Base-by-base conservation (phyloP, 202 grass and related monocot genomes). In the Zoysia matrella region DNA sequence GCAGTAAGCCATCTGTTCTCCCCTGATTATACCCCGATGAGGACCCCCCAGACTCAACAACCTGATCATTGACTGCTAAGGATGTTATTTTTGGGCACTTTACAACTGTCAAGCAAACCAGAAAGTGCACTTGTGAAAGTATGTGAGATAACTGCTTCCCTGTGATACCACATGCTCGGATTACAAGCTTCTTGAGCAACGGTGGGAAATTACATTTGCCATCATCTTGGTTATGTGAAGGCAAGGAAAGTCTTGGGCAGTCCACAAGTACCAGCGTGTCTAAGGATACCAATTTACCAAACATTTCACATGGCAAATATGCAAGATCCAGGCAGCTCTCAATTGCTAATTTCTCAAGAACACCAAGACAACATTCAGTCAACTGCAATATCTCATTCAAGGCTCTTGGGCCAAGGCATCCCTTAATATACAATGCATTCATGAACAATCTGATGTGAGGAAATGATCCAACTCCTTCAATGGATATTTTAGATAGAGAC, bases 101-200 rank as follows among this genome's bases (percentile, higher is more conserved):
- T 22, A 13, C 44, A 48, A 80, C 16, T 40, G 64, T 60, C 65
- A 80, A 49, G 52, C 1, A 58, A 69, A 14, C 39, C 54, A 80
- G 5, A 52, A 48, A 60, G 53, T 55, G 16, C 64, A 80, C 0
- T 46, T 60, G 52, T 44, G 56, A 41, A 16, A 80, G 18, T 14
- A 60, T 36, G 16, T 70, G 18, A 10, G 77, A 60, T 60, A 71
- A 60, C 66, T 60, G 53, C 77, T 80, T 80, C 43, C 77, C 77
- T 1, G 65, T 41, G 2, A 80, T 40, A 12, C 44, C 54, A 70
- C 77, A 80, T 60, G 43, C 50, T 57, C 18, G 64, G 51, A 80
- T 57, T 70, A 69, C 77, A 80, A 80, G 52, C 15, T 80, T 70
- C n/a, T 80, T 70, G 7, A 80, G 77, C 44, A 60, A 70, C 7